These are phyloP conservation scores for Chrysosphaeria jannelii DNA, from an alignment of 2,329 filamentous ascomycete genomes.

Conservation along the genomic window DNA sequence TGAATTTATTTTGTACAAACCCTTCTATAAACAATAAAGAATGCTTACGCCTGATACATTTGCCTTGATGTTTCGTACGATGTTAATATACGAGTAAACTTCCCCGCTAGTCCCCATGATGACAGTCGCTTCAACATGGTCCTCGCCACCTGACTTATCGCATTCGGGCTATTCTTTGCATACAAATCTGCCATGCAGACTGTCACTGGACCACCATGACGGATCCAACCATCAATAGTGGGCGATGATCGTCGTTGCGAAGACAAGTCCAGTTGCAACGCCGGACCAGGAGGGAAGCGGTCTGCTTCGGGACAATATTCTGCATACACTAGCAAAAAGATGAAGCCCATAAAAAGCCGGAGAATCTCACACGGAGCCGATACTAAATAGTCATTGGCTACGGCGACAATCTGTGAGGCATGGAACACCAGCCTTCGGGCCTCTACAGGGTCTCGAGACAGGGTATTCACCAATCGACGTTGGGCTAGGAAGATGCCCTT, in stretches of 20 bases:
- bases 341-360: slow-evolving; percentile 9
- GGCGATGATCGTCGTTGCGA: slow-evolving; percentile 3
- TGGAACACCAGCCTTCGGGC: slow-evolving; percentile 7
- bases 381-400: slow-evolving; percentile 7
- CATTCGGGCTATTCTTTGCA: slow-evolving; percentile 3
- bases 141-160: slow-evolving; percentile 6
- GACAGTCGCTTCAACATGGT: slow-evolving; percentile 5
- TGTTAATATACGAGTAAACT: slow-evolving; percentile 8
- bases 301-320: slow-evolving; percentile 5
- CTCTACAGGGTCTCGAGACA: slow-evolving; percentile 5
- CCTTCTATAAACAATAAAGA: slow-evolving; percentile 1
- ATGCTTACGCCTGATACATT: neutral
- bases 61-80: slow-evolving; percentile 4
- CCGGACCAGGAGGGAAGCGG: neutral
- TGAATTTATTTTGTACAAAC: neutral
- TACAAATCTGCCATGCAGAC: slow-evolving; percentile 6
- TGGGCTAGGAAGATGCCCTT: slow-evolving; percentile 5
- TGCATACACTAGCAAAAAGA: slow-evolving; percentile 7
- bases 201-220: slow-evolving; percentile 6
- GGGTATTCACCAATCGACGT: slow-evolving; percentile 5
- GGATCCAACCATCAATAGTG: slow-evolving; percentile 6
- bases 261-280: slow-evolving; percentile 5
- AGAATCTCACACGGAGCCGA: slow-evolving; percentile 8
- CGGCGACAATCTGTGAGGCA: slow-evolving; percentile 8
- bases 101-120: slow-evolving; percentile 7